Evolutionary conservation across 2,329 filamentous ascomycete genomes (phyloP).

Genomic region (Cadophora sp.): DNA sequence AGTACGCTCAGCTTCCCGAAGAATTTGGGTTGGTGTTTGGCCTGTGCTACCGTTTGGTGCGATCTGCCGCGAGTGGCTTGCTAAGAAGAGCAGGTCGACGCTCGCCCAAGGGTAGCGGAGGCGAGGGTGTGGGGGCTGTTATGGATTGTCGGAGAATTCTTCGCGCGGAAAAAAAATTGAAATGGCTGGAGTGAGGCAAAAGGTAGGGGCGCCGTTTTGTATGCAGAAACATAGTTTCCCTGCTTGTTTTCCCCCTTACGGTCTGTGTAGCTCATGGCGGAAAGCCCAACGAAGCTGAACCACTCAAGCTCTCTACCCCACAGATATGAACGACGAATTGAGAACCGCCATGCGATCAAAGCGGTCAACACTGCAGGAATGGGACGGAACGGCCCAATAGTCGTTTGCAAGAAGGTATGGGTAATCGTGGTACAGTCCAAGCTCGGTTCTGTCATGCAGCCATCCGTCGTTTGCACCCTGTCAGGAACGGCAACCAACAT

Average conservation of each 20-base stretch:
- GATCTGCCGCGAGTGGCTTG: constrained; percentile 27
- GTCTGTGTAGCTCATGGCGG: constrained; percentile 18
- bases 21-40: constrained; percentile 23
- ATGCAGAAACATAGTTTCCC: constrained; percentile 10
- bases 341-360: constrained; percentile 31
- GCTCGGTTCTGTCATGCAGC: constrained; percentile 32
- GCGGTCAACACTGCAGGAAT: constrained; percentile 29
- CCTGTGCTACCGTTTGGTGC: constrained; percentile 32
- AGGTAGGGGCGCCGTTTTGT: background rate
- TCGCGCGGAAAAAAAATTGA: constrained; percentile 10
- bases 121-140: background rate
- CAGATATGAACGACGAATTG: background rate
- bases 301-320: background rate
- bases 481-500: constrained; percentile 28
- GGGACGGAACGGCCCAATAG: constrained; percentile 22
- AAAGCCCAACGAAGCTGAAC: background rate
- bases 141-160: background rate
- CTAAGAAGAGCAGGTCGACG: background rate
- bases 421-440: constrained; percentile 27
- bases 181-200: constrained; percentile 26
- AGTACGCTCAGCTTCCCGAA: constrained; percentile 29
- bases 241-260: constrained; percentile 16
- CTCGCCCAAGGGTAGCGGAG: background rate
- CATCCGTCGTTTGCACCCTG: constrained; percentile 35
- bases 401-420: constrained; percentile 33